Evolutionary conservation across 2,329 filamentous ascomycete species (phyloP).

Genomic region (Periglandula ipomoeae): DNA sequence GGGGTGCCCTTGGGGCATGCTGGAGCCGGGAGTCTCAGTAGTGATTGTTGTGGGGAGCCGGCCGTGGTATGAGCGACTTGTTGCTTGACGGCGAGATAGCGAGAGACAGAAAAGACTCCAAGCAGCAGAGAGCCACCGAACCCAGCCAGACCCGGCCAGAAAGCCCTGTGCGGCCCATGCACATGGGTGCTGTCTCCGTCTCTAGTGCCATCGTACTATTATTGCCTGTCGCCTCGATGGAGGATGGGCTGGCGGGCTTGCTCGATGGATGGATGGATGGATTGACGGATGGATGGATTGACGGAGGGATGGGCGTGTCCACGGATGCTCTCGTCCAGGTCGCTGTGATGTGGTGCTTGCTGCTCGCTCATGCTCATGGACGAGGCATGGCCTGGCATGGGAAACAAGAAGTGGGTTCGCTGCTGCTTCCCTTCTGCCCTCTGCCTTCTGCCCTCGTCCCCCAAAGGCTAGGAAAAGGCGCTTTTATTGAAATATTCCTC

Average conservation of each 20-base stretch:
- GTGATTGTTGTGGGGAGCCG: background rate
- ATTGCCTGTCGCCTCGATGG: too few species aligned
- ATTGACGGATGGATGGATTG: background rate
- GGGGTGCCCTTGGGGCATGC: background rate
- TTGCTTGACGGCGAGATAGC: background rate
- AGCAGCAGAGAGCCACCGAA: background rate
- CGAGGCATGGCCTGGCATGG: background rate
- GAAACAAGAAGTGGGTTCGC: conserved; percentile 10
- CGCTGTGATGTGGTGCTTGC: background rate
- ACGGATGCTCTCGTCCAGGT: background rate
- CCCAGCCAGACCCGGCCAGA: background rate
- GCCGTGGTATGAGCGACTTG: conserved; percentile 6
- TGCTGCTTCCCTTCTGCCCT: conserved; percentile 5
- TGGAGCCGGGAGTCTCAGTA: background rate
- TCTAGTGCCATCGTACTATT: too few species aligned
- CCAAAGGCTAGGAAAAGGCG: conserved; percentile 8
- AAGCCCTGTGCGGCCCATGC: background rate
- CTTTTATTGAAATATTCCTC: conserved; percentile 30
- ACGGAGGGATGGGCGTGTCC: background rate
- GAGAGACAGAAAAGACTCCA: background rate
- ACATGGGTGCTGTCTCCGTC: too few species aligned
- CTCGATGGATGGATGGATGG: background rate
- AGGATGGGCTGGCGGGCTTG: background rate
- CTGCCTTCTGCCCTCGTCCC: background rate
- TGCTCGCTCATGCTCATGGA: conserved; percentile 4